Evolutionary conservation across 176 grass and related monocot genomes (phyloP).

Genomic region (Luzula sylvatica): DNA sequence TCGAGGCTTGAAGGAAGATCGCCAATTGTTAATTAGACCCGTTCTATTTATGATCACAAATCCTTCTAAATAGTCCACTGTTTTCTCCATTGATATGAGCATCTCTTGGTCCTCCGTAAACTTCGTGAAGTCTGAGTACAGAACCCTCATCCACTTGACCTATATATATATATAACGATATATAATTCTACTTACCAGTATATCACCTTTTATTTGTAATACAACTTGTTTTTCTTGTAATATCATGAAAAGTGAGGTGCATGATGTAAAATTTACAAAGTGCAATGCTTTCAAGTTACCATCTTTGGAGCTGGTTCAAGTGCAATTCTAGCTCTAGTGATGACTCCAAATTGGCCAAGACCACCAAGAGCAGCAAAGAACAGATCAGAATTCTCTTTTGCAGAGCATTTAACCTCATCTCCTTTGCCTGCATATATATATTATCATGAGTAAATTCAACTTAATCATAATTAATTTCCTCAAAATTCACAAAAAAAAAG

Average conservation of each 20-base stretch:
- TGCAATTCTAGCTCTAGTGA: conserved; percentile 70
- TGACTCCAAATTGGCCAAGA: conserved; percentile 87
- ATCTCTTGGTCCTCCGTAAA: conserved; percentile 91
- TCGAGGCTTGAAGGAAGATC: conserved; percentile 69
- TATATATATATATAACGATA: conserved; percentile 18
- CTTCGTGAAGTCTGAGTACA: conserved; percentile 73
- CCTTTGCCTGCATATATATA: conserved; percentile 58
- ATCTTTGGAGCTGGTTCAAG: conserved; percentile 81
- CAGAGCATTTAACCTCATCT: conserved; percentile 57
- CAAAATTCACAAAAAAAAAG: conserved; percentile 2
- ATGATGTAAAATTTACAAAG: neutral
- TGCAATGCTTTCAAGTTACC: conserved; percentile 29
- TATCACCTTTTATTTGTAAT: neutral
- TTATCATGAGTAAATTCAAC: neutral
- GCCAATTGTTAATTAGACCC: conserved; percentile 86
- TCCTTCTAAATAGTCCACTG: conserved; percentile 88
- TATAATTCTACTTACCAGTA: too few species aligned
- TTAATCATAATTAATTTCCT: neutral
- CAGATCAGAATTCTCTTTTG: conserved; percentile 60
- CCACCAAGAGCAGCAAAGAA: conserved; percentile 76
- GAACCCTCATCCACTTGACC: conserved; percentile 85
- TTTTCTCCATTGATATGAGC: conserved; percentile 49
- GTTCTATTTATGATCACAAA: conserved; percentile 95
- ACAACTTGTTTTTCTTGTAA: too few species aligned
- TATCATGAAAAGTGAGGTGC: neutral